Evolutionary conservation across 192 early-diverging fungal genomes (phyloP).

Genomic region (Coemansia sp.): DNA sequence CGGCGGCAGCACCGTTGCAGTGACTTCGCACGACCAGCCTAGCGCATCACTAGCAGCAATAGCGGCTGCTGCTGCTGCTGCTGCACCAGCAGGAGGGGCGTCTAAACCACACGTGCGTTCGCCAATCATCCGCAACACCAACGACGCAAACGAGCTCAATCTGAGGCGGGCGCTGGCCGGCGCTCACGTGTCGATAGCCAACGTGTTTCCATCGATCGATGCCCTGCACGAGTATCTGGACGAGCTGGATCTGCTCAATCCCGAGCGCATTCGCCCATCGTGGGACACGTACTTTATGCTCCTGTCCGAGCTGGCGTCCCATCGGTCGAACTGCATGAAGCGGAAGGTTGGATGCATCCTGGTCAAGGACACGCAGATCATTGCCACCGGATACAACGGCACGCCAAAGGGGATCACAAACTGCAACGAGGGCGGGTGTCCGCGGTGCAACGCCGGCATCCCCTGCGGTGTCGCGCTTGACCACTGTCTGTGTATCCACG

Average conservation of each 20-base stretch:
- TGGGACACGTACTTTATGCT: conserved; percentile 99
- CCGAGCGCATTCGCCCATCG: conserved; percentile 79
- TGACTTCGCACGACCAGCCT: background rate
- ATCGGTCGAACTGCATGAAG: conserved; percentile 97
- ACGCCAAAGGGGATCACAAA: conserved; percentile 90
- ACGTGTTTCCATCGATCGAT: conserved; percentile 45
- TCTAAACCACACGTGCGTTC: background rate
- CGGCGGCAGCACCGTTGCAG: conserved; percentile 1
- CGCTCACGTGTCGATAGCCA: conserved; percentile 68
- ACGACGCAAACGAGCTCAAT: conserved; percentile 21
- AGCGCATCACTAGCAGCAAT: background rate
- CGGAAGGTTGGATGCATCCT: conserved; percentile 94
- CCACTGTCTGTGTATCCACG: conserved; percentile 94
- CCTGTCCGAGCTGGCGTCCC: conserved; percentile 87
- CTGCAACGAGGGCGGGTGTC: conserved; percentile 95
- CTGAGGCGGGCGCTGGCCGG: conserved; percentile 36
- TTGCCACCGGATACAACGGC: conserved; percentile 99
- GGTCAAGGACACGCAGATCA: conserved; percentile 82
- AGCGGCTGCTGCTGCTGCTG: background rate
- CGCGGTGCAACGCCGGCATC: conserved; percentile 85
- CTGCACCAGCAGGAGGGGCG: background rate
- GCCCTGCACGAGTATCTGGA: conserved; percentile 54
- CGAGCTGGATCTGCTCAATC: conserved; percentile 63
- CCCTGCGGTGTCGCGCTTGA: conserved; percentile 79
- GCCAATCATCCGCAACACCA: conserved; percentile 26